Evolutionary conservation across 2,329 filamentous ascomycete species (phyloP).

Genomic region (Mariannaea sp.): DNA sequence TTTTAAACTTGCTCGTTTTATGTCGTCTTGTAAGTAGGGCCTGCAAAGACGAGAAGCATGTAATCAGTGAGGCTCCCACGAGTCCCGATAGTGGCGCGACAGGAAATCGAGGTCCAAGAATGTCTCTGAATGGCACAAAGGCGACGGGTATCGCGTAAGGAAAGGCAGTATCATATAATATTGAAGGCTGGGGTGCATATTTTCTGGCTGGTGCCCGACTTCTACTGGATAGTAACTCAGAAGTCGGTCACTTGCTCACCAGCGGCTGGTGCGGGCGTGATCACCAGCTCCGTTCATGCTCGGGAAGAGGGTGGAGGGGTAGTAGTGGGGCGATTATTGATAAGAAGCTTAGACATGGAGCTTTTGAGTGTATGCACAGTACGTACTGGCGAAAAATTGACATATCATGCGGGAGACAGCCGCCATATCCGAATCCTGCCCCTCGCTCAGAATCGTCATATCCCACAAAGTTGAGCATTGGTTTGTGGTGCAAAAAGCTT

Average conservation of each 20-base stretch:
- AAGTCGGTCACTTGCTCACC: constrained; percentile 31
- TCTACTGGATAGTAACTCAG: constrained; percentile 19
- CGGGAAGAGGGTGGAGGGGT: constrained; percentile 32
- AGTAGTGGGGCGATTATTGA: constrained; percentile 11
- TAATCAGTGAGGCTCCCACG: constrained; percentile 9
- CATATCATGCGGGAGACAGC: not conserved
- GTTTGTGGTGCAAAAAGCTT: too few relatives aligned
- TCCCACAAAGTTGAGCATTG: not conserved
- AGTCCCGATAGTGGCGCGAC: too few relatives aligned
- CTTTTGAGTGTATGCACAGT: constrained; percentile 23
- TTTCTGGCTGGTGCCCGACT: not conserved
- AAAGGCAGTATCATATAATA: not conserved
- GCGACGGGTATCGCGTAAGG: not conserved
- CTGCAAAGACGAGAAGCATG: constrained; percentile 4
- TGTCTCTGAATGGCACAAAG: not conserved
- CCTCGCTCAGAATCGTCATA: not conserved
- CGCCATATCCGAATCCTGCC: not conserved
- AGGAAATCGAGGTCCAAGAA: not conserved
- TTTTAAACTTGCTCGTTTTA: constrained; percentile 6
- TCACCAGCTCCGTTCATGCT: constrained; percentile 32
- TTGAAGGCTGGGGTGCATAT: not conserved
- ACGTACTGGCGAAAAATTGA: constrained; percentile 19
- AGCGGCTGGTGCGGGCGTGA: constrained; percentile 33
- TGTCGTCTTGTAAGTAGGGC: not conserved
- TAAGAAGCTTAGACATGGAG: not conserved